A percentile compares a stretch with the other conserved stretches of the same genome.
These are phyloP conservation scores for Teratosphaeria pseudoeucalypti DNA, from an alignment of 2,329 filamentous ascomycete species.

Conservation along the genomic window DNA sequence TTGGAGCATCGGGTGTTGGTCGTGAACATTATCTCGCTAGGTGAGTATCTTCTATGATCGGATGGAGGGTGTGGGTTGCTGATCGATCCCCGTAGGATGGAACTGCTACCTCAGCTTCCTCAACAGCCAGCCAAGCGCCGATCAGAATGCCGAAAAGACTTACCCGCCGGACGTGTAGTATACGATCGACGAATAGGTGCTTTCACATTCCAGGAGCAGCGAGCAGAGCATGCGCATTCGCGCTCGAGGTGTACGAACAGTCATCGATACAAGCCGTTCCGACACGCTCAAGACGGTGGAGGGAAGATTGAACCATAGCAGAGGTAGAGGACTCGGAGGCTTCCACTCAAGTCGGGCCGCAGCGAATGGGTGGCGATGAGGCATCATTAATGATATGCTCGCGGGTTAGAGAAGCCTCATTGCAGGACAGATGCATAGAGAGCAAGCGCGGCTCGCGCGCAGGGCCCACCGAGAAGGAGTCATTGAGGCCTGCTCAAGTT, in stretches of 20 bases:
- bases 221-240: neutral
- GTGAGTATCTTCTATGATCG: constrained; percentile 31
- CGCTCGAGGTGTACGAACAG: neutral
- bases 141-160: constrained; percentile 1
- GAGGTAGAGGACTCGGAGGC: neutral
- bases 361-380: neutral
- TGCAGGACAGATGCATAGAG: neutral
- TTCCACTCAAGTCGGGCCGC: neutral
- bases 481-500: neutral
- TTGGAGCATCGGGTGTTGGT: constrained; percentile 74
- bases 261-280: neutral
- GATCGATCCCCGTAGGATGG: constrained; percentile 35
- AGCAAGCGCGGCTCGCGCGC: neutral
- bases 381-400: neutral
- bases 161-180: constrained; percentile 11
- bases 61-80: neutral
- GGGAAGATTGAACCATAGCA: neutral
- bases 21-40: constrained; percentile 70
- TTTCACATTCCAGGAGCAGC: neutral
- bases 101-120: constrained; percentile 50
- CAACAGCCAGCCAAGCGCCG: constrained; percentile 31
- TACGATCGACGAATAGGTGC: constrained; percentile 6
- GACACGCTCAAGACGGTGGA: neutral
- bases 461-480: neutral
- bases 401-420: neutral